Evolutionary conservation across 2,329 filamentous ascomycete species (phyloP), one percentile per base, ranked within the genome.

Genomic region (Colletotrichum cuscutae): DNA sequence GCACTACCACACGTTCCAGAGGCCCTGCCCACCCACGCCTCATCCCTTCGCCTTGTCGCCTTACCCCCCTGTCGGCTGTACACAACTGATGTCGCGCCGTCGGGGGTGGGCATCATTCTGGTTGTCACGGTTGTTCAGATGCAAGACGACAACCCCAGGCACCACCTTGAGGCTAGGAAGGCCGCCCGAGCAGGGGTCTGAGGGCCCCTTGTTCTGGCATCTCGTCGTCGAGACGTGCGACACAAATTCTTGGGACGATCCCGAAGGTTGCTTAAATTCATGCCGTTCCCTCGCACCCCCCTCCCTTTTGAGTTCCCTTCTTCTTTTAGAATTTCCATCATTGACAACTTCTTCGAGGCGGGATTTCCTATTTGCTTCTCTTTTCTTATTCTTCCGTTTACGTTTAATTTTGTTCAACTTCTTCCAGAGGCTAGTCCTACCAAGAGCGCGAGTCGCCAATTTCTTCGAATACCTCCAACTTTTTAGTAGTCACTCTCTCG

Each of bases 391-490:
- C 74, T 70, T 75, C 76, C 56, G 53, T 24, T 59, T 54, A 54
- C 49, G 26, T 76, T 73, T 72, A 65, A 73, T 76, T 77, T 71
- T 49, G 42, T 74, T 69, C 71, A 46, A 61, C 52, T 75, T 75
- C 76, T 80, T 77, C 78, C 77, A 80, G 75, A 86, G 86, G 86
- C 86, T 86, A 87, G 86, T 83, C 86, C 86, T 88, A 79, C 68
- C 78, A 69, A 85, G 68, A 85, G 85, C 85, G 86, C 86, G 37
- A 87, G 85, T 82, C 85, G 86, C 86, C 82, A 78, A 35, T 76
- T 73, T 58, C 22, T 57, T 49, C 42, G 66, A 32, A 24, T 65
- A 61, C 71, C 60, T 32, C 67, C 54, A 60, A 65, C 62, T 37
- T 54, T 54, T 37, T 65, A 58, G 49, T 53, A 71, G 56, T 80